These are phyloP conservation scores for Oryza glaberrima DNA, from an alignment of 176 grass and related monocot species.

Conservation along the genomic window DNA sequence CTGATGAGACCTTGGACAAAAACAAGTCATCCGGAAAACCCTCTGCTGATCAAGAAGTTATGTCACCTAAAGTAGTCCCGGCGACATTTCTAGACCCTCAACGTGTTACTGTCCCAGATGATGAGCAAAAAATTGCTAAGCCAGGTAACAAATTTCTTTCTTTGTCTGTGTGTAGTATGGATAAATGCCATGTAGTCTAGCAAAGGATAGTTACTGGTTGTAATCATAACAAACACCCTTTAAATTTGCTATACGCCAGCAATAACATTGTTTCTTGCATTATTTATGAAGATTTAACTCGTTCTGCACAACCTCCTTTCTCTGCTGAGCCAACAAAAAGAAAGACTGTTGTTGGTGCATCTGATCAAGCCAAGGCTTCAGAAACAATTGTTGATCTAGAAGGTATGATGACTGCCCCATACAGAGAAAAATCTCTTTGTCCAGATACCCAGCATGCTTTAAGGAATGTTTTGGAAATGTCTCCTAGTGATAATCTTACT, in stretches of 20 bases:
- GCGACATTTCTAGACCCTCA: conserved; percentile 7
- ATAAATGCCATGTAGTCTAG: neutral
- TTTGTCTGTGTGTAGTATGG: neutral
- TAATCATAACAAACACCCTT: neutral
- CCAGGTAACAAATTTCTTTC: conserved; percentile 30
- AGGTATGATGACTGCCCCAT: neutral
- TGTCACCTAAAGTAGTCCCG: neutral
- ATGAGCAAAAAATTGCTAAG: neutral
- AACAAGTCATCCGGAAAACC: conserved; percentile 16
- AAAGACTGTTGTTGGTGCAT: neutral
- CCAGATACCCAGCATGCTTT: neutral
- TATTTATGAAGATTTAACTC: conserved; percentile 20
- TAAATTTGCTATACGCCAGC: neutral
- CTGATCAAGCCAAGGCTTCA: conserved; percentile 2
- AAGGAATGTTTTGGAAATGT: neutral
- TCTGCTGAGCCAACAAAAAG: conserved; percentile 25
- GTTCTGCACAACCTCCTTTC: neutral
- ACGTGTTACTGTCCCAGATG: neutral
- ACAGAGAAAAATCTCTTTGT: neutral
- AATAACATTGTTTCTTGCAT: conserved; percentile 19
- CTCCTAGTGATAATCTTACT: neutral
- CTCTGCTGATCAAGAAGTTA: conserved; percentile 8
- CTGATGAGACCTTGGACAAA: neutral
- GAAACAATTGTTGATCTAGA: neutral
- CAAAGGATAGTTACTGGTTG: neutral